Conservation (phyloP, 2,329 filamentous ascomycete genomes). For the Talaromyces sp. region DNA sequence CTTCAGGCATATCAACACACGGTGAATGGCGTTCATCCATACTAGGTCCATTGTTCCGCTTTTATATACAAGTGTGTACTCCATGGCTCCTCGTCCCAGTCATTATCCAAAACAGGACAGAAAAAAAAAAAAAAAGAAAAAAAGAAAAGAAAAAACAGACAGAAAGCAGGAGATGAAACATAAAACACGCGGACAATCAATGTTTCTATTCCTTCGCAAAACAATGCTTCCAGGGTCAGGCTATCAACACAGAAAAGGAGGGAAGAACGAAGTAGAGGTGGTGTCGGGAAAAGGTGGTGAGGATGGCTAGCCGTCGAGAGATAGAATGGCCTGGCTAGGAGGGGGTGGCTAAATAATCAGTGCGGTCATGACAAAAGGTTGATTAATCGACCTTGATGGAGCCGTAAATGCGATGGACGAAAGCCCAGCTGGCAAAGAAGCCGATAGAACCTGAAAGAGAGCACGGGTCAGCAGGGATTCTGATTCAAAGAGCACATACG, state of each 20-base stretch:
- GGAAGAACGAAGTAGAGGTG: neutral
- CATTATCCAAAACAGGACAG: neutral
- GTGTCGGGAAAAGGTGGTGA: neutral
- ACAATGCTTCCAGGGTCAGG: conserved; percentile 5
- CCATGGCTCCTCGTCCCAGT: neutral
- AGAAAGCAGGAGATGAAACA: neutral
- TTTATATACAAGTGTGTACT: conserved; percentile 3
- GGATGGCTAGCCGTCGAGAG: too few relatives aligned
- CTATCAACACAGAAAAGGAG: conserved; percentile 10
- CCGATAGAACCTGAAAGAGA: conserved; percentile 77
- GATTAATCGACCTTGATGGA: conserved; percentile 99
- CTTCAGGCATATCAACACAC: too few relatives aligned
- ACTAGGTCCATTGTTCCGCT: conserved; percentile 1
- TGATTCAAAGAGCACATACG: neutral
- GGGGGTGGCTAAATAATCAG: too few relatives aligned
- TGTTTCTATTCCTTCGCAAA: conserved; percentile 8
- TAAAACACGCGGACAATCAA: neutral
- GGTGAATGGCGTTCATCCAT: neutral
- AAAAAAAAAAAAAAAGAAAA: neutral
- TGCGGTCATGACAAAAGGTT: too few relatives aligned
- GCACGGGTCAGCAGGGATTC: conserved; percentile 10
- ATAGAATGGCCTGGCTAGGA: too few relatives aligned
- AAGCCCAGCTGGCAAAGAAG: conserved; percentile 92
- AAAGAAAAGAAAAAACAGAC: neutral
- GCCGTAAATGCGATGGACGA: conserved; percentile 88